Percentiles rank a stretch among this genome's conserved stretches.
phyloP scores from a whole-genome alignment of 345 rosid genomes.

The Physaria fendleri region DNA sequence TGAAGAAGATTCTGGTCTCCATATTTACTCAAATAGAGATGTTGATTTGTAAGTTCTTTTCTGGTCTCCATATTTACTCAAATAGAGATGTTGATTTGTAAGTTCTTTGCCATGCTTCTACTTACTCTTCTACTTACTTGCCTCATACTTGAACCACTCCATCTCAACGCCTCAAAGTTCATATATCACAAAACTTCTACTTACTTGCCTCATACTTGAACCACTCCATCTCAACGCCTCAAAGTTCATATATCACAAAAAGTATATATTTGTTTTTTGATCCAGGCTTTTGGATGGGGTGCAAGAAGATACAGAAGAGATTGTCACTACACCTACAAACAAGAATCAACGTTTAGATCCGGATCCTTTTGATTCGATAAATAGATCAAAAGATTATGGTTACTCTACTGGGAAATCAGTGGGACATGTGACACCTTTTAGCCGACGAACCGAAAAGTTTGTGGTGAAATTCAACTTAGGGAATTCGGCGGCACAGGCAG shows the following conservation, averaged over 20 bases:
- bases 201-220: too few relatives aligned
- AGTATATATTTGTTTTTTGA: background rate
- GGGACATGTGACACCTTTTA: constrained; percentile 72
- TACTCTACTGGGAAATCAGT: constrained; percentile 57
- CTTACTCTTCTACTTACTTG: too few relatives aligned
- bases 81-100: too few relatives aligned
- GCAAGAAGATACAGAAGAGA: constrained; percentile 48
- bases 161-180: too few relatives aligned
- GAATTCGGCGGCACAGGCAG: constrained; percentile 29
- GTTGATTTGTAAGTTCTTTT: constrained; percentile 71
- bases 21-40: constrained; percentile 75
- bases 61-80: too few relatives aligned
- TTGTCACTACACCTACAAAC: constrained; percentile 53
- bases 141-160: too few relatives aligned
- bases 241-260: too few relatives aligned
- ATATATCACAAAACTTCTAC: too few relatives aligned
- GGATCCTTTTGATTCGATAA: constrained; percentile 42
- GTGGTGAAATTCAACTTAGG: constrained; percentile 54
- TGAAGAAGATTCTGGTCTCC: constrained; percentile 53
- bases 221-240: too few relatives aligned
- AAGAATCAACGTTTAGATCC: constrained; percentile 35
- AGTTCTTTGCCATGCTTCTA: too few relatives aligned
- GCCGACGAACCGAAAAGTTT: constrained; percentile 58
- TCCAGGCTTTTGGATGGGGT: constrained; percentile 63
- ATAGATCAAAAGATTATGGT: constrained; percentile 39